Conservation (phyloP, 108 stramenopile species). For the Mediolabrus comicus region DNA sequence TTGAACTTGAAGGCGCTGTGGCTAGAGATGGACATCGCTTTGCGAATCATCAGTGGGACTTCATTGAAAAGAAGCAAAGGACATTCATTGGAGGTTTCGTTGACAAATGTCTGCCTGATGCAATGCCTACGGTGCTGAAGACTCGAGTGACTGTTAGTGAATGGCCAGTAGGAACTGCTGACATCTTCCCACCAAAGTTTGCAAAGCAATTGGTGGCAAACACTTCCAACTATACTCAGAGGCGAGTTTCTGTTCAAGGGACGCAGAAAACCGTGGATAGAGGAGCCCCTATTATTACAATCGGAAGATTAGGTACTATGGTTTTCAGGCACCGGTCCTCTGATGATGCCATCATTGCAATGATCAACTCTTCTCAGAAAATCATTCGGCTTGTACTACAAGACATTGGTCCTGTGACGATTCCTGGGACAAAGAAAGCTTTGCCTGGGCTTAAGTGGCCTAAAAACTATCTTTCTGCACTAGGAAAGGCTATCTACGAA, state of each 20-base stretch:
- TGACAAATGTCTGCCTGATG: slow-evolving; percentile 50
- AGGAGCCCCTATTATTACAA: slow-evolving; percentile 38
- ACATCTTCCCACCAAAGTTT: slow-evolving; percentile 34
- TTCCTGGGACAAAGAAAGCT: slow-evolving; percentile 39
- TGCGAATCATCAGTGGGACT: slow-evolving; percentile 63
- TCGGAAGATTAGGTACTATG: slow-evolving; percentile 43
- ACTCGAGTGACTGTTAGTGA: slow-evolving; percentile 50
- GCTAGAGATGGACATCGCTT: slow-evolving; percentile 57
- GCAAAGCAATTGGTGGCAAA: slow-evolving; percentile 10
- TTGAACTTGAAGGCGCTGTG: slow-evolving; percentile 55
- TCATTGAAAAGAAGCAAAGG: slow-evolving; percentile 50
- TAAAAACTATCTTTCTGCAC: slow-evolving; percentile 24
- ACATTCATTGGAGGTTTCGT: slow-evolving; percentile 51
- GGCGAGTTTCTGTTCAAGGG: background rate
- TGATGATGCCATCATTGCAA: slow-evolving; percentile 53
- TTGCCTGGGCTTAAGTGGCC: slow-evolving; percentile 47
- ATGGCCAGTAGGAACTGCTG: slow-evolving; percentile 25
- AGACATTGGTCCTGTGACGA: slow-evolving; percentile 49
- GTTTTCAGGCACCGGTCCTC: slow-evolving; percentile 17
- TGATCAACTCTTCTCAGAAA: slow-evolving; percentile 43
- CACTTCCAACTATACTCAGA: background rate
- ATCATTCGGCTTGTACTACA: slow-evolving; percentile 48
- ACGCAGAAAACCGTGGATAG: background rate
- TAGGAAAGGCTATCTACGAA: slow-evolving; percentile 40
- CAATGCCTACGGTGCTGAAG: slow-evolving; percentile 33